A percentile compares a stretch with the other conserved stretches of the same genome.
phyloP scores from a whole-genome alignment of 768 basidiomycete species.

The Tulasnella sp. region DNA sequence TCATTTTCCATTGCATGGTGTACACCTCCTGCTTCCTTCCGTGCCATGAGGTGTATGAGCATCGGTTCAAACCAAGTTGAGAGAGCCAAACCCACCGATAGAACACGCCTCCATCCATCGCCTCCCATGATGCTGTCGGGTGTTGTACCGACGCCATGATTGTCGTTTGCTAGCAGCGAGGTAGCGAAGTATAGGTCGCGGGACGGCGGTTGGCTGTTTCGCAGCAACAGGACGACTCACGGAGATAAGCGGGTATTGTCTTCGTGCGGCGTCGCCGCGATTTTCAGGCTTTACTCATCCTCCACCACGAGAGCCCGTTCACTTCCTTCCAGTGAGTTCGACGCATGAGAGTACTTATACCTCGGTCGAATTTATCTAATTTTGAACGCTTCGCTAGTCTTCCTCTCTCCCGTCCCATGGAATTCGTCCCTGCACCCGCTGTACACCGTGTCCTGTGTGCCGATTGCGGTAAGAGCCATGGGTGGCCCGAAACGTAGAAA shows the following conservation, averaged over 20 bases:
- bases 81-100: slow-evolving; percentile 37
- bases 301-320: neutral
- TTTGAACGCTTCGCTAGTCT: neutral
- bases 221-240: neutral
- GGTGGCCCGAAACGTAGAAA: neutral
- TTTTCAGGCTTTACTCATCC: slow-evolving; percentile 11
- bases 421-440: slow-evolving; percentile 62
- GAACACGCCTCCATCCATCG: slow-evolving; percentile 81
- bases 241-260: neutral
- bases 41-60: neutral
- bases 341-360: neutral
- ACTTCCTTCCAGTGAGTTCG: neutral
- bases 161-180: neutral
- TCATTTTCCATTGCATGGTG: slow-evolving; percentile 64
- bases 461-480: slow-evolving; percentile 57
- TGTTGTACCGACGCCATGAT: slow-evolving; percentile 27
- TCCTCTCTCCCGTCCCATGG: slow-evolving; percentile 37
- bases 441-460: slow-evolving; percentile 80
- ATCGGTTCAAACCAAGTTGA: neutral
- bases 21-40: slow-evolving; percentile 61
- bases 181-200: neutral
- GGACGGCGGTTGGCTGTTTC: neutral
- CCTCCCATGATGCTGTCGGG: slow-evolving; percentile 78
- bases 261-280: neutral
- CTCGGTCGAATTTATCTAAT: neutral